Base-by-base conservation (phyloP, 257 asterid genomes). In the Catharanthus roseus region DNA sequence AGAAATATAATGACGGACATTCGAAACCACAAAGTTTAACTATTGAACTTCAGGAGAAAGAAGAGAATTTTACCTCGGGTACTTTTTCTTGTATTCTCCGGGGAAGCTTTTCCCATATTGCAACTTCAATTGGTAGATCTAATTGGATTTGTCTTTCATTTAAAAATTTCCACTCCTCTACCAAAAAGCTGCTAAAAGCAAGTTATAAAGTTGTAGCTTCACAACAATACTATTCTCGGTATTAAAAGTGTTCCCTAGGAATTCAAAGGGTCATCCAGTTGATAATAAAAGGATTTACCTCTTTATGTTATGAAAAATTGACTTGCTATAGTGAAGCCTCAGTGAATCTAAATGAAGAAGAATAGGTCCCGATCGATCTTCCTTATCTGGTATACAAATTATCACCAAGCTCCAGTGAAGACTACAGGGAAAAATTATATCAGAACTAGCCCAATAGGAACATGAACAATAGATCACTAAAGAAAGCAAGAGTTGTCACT, bases 371-470 rank as follows among this genome's bases (percentile, higher is more conserved):
- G 81, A 80, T 72, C 80, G 86, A 73, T 85, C 93, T 77, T 90
- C 92, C 81, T 87, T 88, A 41, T 84, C 77, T 67, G 98, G 98
- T 68, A 88, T 87, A 78, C 96, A 89, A 68, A 95, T 87, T 75
- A 91, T 90, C 76, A 84, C 85, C 97, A 95, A 86, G 87, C 99
- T 95, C 99, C 99, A 95, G 80, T 95, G 99, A 38, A 21, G 80
- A 68, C 99, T 95, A 86, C 72, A 77, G 38, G 23, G 15, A 12
- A 65, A 55, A 71, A 38, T 67, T 71, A 72, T 33, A 70, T 69
- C 74, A 78, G 77, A 65, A 49, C 15, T 0, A 4, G 73, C n/a
- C n/a, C n/a, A n/a, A 70, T 74, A 82, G 56, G 53, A 72, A 49
- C 47, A 67, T 54, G 58, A 68, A 45, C 54, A 68, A 38, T 54